These are phyloP conservation scores for Mariannaea sp. DNA, from an alignment of 2,329 filamentous ascomycete species.

Conservation along the genomic window DNA sequence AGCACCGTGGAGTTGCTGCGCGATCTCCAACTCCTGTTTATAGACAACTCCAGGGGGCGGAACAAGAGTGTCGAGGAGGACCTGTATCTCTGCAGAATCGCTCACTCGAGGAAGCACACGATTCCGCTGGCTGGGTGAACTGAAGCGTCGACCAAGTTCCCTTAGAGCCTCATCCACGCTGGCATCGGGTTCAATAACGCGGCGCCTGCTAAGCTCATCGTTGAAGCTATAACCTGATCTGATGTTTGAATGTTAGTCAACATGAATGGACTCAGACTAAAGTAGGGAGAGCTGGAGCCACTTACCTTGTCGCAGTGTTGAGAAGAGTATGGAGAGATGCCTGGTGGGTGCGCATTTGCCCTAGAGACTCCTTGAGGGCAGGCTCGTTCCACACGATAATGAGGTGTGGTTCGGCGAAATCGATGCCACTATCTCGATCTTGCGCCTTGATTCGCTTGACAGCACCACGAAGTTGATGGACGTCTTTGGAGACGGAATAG, in stretches of 20 bases:
- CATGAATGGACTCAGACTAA: background rate
- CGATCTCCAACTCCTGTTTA: slow-evolving; percentile 27
- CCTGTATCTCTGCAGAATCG: slow-evolving; percentile 37
- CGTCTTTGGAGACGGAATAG: slow-evolving; percentile 35
- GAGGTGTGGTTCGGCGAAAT: slow-evolving; percentile 34
- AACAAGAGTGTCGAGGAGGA: slow-evolving; percentile 36
- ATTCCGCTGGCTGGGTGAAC: slow-evolving; percentile 29
- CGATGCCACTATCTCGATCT: slow-evolving; percentile 37
- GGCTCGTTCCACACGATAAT: slow-evolving; percentile 38
- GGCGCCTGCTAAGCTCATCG: slow-evolving; percentile 29
- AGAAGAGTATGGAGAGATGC: slow-evolving; percentile 37
- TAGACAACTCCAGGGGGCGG: slow-evolving; percentile 31
- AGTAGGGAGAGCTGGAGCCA: background rate
- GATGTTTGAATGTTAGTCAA: slow-evolving; percentile 24
- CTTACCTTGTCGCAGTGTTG: slow-evolving; percentile 35
- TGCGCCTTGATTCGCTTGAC: slow-evolving; percentile 36
- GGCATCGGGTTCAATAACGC: slow-evolving; percentile 37
- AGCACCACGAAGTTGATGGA: slow-evolving; percentile 34
- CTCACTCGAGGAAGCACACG: slow-evolving; percentile 36
- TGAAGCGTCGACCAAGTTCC: slow-evolving; percentile 33
- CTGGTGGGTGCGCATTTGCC: slow-evolving; percentile 34
- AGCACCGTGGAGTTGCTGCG: slow-evolving; percentile 32
- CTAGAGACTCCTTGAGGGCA: slow-evolving; percentile 29
- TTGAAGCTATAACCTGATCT: slow-evolving; percentile 30
- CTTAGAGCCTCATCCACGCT: slow-evolving; percentile 34